phyloP scores from a whole-genome alignment of 108 stramenopile genomes.

The Nitzschia sp. region DNA sequence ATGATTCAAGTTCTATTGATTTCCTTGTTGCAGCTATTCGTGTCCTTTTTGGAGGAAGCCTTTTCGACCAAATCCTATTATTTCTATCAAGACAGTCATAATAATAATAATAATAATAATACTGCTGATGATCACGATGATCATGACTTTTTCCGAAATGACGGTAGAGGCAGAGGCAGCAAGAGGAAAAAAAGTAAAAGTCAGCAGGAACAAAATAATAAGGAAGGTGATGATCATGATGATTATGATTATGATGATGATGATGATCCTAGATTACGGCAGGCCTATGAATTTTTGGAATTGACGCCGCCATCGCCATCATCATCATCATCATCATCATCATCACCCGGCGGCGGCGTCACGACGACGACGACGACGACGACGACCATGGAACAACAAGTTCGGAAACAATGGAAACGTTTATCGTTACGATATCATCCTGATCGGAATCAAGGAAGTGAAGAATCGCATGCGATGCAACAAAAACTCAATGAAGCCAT shows the following conservation, averaged over 20 bases:
- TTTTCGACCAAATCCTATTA: not conserved
- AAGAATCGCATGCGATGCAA: constrained; percentile 5
- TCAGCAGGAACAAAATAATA: too few relatives aligned
- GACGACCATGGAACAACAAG: not conserved
- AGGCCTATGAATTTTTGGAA: constrained; percentile 15
- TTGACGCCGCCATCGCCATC: not conserved
- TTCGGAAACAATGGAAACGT: constrained; percentile 1
- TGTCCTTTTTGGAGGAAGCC: not conserved
- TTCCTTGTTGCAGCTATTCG: not conserved
- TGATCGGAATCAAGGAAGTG: constrained; percentile 11
- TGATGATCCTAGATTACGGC: not conserved
- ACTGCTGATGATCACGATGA: not conserved
- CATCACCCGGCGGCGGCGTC: too few relatives aligned
- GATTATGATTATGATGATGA: not conserved
- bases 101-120: too few relatives aligned
- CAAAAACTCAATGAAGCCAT: constrained; percentile 8
- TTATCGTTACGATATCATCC: constrained; percentile 12
- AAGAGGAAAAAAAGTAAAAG: too few relatives aligned
- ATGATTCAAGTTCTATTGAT: constrained; percentile 3
- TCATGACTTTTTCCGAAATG: not conserved
- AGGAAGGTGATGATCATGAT: not conserved
- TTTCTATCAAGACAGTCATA: too few relatives aligned
- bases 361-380: too few relatives aligned
- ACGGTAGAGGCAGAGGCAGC: not conserved
- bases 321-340: too few relatives aligned